A percentile compares a stretch with the other conserved stretches of the same genome.
phyloP scores from a whole-genome alignment of 2,329 filamentous ascomycete genomes.

The Parastagonospora avenae region DNA sequence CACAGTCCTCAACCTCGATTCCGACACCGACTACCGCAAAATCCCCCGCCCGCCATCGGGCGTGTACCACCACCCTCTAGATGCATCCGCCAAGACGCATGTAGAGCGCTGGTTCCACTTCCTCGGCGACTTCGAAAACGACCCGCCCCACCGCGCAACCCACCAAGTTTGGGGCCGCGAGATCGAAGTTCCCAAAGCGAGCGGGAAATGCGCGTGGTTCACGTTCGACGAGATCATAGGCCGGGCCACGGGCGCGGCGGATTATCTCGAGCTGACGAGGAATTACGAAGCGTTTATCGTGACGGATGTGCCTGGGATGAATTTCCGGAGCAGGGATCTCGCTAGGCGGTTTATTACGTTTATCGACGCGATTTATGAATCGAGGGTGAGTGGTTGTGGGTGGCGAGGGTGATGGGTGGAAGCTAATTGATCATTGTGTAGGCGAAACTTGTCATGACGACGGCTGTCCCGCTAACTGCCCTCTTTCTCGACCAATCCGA shows the following conservation, averaged over 20 bases:
- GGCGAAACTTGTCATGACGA: slow-evolving; percentile 94
- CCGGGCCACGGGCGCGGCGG: slow-evolving; percentile 84
- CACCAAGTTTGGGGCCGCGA: slow-evolving; percentile 93
- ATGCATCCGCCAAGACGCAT: slow-evolving; percentile 75
- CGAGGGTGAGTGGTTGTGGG: slow-evolving; percentile 50
- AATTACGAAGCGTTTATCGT: slow-evolving; percentile 93
- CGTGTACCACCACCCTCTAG: slow-evolving; percentile 90
- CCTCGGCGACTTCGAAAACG: slow-evolving; percentile 78
- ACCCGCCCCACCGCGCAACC: slow-evolving; percentile 76
- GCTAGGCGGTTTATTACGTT: slow-evolving; percentile 96
- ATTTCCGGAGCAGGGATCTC: slow-evolving; percentile 79
- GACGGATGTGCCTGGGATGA: slow-evolving; percentile 92
- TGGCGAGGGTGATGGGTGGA: background rate
- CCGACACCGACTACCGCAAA: slow-evolving; percentile 94
- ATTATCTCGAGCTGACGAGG: slow-evolving; percentile 90
- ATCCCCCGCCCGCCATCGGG: slow-evolving; percentile 90
- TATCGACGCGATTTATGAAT: slow-evolving; percentile 93
- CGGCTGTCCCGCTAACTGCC: slow-evolving; percentile 80
- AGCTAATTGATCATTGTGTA: slow-evolving; percentile 47
- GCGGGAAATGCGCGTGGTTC: slow-evolving; percentile 87
- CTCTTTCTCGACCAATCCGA: slow-evolving; percentile 76
- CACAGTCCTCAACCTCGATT: slow-evolving; percentile 92
- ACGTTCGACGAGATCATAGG: slow-evolving; percentile 92
- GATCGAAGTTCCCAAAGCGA: slow-evolving; percentile 84
- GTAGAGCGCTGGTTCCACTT: slow-evolving; percentile 96